These are phyloP conservation scores for Pelargonium fulgidum DNA, from an alignment of 441 rosid species.

Conservation along the genomic window DNA sequence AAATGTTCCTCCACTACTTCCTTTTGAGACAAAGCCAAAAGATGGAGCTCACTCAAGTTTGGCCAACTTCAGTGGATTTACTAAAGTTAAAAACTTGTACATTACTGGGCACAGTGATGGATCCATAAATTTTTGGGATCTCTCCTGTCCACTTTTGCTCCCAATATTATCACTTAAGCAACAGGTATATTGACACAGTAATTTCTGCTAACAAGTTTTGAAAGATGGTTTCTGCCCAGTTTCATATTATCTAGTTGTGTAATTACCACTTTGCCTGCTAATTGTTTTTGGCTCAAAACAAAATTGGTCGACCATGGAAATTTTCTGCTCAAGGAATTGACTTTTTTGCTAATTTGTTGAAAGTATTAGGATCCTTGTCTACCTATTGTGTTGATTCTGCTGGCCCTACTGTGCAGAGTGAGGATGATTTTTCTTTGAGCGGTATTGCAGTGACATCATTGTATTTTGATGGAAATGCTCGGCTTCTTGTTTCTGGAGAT, in stretches of 20 bases:
- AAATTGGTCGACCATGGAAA: not conserved
- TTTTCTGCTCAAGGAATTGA: not conserved
- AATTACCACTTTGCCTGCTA: not conserved
- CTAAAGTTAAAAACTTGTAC: constrained; percentile 68
- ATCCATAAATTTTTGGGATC: constrained; percentile 75
- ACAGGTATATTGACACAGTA: constrained; percentile 42
- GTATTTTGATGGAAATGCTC: constrained; percentile 46
- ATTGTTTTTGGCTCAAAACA: not conserved
- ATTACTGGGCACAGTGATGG: constrained; percentile 88
- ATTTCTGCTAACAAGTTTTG: not conserved
- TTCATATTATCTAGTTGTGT: not conserved
- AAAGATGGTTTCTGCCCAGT: not conserved
- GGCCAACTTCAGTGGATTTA: constrained; percentile 54
- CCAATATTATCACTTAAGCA: constrained; percentile 62
- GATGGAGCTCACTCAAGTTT: constrained; percentile 37
- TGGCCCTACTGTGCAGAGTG: constrained; percentile 46
- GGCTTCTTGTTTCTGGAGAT: constrained; percentile 74
- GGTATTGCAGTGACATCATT: constrained; percentile 63
- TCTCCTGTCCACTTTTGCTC: constrained; percentile 55
- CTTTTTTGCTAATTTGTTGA: not conserved
- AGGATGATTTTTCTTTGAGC: constrained; percentile 59
- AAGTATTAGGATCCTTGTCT: not conserved
- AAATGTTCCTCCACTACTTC: constrained; percentile 47
- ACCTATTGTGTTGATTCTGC: constrained; percentile 8
- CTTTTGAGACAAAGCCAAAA: constrained; percentile 47